These are phyloP conservation scores for Xylariomycetidae sp. DNA, from an alignment of 2,329 filamentous ascomycete species.

Conservation along the genomic window DNA sequence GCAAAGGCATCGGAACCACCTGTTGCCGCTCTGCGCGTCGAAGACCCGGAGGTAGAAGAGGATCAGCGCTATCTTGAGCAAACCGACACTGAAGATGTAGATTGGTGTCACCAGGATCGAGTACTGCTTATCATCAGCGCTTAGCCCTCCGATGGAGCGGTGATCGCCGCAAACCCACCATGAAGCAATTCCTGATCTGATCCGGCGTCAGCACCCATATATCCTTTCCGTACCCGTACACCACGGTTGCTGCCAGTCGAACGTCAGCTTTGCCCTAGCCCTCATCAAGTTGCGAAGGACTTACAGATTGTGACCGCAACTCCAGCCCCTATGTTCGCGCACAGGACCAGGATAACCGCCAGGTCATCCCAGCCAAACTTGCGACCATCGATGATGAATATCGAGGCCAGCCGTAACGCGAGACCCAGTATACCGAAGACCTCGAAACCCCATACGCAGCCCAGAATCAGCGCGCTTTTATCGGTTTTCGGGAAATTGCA, in stretches of 20 bases:
- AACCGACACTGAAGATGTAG: constrained; percentile 3
- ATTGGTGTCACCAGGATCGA: neutral
- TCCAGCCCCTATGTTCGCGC: constrained; percentile 1
- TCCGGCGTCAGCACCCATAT: constrained; percentile 3
- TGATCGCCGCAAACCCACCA: neutral
- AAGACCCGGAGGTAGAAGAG: constrained; percentile 6
- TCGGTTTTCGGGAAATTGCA: neutral
- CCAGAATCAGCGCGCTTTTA: neutral
- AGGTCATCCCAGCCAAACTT: constrained; percentile 3
- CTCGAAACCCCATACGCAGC: neutral
- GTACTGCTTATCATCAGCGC: neutral
- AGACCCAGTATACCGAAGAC: neutral
- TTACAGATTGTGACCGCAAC: neutral
- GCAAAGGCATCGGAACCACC: constrained; percentile 3
- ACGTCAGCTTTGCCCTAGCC: neutral
- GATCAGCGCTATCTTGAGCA: constrained; percentile 3
- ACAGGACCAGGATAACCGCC: neutral
- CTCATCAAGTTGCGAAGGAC: neutral
- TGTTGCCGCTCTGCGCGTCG: constrained; percentile 1
- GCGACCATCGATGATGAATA: neutral
- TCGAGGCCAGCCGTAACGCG: neutral
- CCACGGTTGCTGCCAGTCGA: neutral
- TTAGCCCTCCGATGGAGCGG: too few species aligned
- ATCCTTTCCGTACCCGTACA: constrained; percentile 2
- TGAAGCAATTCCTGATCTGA: constrained; percentile 3